A percentile compares a stretch with the other conserved stretches of the same genome.
Evolutionary conservation across 345 rosid species (phyloP).

Genomic region (Euphorbia pulcherrima): DNA sequence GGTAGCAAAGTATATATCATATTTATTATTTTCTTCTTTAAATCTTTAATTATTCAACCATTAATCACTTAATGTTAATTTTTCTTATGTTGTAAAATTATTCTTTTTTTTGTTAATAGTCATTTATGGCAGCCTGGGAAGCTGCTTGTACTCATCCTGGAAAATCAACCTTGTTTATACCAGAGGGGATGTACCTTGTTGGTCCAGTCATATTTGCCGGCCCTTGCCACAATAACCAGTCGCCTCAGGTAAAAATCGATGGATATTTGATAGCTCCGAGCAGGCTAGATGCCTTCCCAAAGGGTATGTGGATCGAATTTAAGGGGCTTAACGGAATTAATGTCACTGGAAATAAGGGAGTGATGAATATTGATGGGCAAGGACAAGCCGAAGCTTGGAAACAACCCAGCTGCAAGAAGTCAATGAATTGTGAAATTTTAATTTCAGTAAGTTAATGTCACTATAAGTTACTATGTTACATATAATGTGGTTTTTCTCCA

Average conservation of each 20-base stretch:
- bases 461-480: too few species aligned
- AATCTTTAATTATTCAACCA: too few species aligned
- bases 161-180: slow-evolving; percentile 29
- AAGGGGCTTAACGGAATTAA: slow-evolving; percentile 21
- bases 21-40: too few species aligned
- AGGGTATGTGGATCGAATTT: slow-evolving; percentile 36
- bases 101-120: slow-evolving; percentile 21
- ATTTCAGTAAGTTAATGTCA: slow-evolving; percentile 45
- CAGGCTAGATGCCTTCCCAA: slow-evolving; percentile 17
- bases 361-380: slow-evolving; percentile 34
- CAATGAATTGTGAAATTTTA: slow-evolving; percentile 25
- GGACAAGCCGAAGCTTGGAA: slow-evolving; percentile 46
- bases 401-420: slow-evolving; percentile 24
- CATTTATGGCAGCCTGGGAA: slow-evolving; percentile 35
- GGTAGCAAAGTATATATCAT: slow-evolving; percentile 25
- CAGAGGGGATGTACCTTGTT: slow-evolving; percentile 28
- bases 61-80: too few species aligned
- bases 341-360: slow-evolving; percentile 21
- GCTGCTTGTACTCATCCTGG: slow-evolving; percentile 33
- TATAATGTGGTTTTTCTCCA: too few species aligned
- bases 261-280: slow-evolving; percentile 38
- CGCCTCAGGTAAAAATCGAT: slow-evolving; percentile 32
- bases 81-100: background rate
- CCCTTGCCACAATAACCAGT: slow-evolving; percentile 28
- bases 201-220: slow-evolving; percentile 35